Percentiles rank a stretch among this genome's conserved stretches.
Evolutionary conservation across 2,329 filamentous ascomycete species (phyloP).

Genomic region (Neocatenulostroma microsporum): DNA sequence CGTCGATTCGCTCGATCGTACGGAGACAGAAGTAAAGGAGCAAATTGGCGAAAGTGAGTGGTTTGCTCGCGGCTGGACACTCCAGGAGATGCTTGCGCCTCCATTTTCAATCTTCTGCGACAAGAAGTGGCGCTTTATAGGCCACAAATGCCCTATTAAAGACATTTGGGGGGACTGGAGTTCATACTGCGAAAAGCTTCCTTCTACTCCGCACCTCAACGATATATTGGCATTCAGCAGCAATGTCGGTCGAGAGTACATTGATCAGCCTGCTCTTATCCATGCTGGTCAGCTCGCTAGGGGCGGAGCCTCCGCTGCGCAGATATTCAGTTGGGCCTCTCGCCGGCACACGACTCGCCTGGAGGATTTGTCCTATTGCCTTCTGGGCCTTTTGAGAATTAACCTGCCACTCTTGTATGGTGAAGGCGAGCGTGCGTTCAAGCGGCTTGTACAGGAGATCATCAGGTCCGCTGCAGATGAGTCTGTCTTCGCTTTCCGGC

Average conservation of each 20-base stretch:
- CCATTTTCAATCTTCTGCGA: constrained; percentile 13
- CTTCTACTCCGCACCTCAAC: too few relatives aligned
- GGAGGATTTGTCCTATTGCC: constrained; percentile 18
- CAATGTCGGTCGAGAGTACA: too few relatives aligned
- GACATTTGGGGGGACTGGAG: too few relatives aligned
- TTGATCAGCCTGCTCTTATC: too few relatives aligned
- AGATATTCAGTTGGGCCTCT: constrained; percentile 14
- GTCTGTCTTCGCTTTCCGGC: constrained; percentile 18
- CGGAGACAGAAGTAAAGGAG: too few relatives aligned
- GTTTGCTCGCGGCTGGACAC: too few relatives aligned
- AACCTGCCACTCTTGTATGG: constrained; percentile 18
- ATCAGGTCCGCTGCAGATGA: constrained; percentile 13
- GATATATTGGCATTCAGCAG: too few relatives aligned
- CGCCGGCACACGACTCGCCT: constrained; percentile 8
- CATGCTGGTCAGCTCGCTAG: too few relatives aligned
- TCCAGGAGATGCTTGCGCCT: constrained; percentile 21
- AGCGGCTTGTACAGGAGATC: constrained; percentile 16
- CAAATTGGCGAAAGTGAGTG: too few relatives aligned
- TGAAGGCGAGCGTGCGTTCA: constrained; percentile 15
- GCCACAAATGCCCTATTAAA: constrained; percentile 1
- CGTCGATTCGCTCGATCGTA: too few relatives aligned
- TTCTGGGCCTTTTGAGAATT: constrained; percentile 16
- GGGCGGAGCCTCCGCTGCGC: neutral
- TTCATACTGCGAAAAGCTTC: too few relatives aligned
- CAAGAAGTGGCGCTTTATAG: constrained; percentile 6